phyloP scores from a whole-genome alignment of 73 alveolate species.

The Tetrahymena borealis region DNA sequence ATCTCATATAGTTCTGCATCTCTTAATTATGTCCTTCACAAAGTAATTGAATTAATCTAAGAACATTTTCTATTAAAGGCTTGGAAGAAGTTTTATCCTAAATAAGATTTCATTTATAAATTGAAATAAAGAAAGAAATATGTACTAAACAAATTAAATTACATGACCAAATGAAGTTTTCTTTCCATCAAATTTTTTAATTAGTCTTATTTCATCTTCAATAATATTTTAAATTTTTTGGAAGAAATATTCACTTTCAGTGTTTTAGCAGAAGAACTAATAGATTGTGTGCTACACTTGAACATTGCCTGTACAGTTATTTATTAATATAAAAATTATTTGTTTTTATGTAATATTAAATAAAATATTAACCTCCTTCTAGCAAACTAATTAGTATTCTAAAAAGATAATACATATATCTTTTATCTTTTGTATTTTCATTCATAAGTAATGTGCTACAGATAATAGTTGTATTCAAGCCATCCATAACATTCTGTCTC shows the following conservation, averaged over 20 bases:
- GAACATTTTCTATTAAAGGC: constrained; percentile 9
- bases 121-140: not conserved
- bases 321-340: not conserved
- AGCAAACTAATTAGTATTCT: not conserved
- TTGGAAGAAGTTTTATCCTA: constrained; percentile 7
- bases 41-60: constrained; percentile 27
- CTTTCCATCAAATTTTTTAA: not conserved
- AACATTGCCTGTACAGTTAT: constrained; percentile 3
- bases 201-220: not conserved
- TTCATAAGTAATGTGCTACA: not conserved
- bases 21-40: constrained; percentile 50
- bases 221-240: not conserved
- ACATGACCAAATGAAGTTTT: not conserved
- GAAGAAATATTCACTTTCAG: constrained; percentile 22
- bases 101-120: constrained; percentile 7
- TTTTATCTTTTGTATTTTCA: not conserved
- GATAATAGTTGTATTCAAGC: constrained; percentile 12
- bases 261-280: constrained; percentile 8
- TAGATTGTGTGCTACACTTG: constrained; percentile 22
- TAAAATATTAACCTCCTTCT: constrained; percentile 9
- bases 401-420: not conserved
- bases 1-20: constrained; percentile 40
- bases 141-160: not conserved
- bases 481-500: constrained; percentile 22
- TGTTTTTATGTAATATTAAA: not conserved